Evolutionary conservation across 495 filamentous ascomycete species (phyloP), one percentile per base, ranked within the genome.

Genomic region (Monascus purpureus): DNA sequence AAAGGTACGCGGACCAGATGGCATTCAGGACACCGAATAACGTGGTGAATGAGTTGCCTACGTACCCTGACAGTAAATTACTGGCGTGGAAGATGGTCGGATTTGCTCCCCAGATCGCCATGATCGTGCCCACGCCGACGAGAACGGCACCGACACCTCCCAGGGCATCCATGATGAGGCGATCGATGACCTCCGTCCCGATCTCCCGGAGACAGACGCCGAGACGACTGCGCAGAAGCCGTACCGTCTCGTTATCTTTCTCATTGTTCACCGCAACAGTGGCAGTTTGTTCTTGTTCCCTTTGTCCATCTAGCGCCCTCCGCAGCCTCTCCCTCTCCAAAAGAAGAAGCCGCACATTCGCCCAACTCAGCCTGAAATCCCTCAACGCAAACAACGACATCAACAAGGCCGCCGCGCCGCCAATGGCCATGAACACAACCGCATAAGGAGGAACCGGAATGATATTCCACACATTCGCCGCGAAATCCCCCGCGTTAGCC

Each of bases 401-500:
- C 8, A 41, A 32, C 12, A 69, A 37, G 0, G 65, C 65, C 6
- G 62, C 18, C 1, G 57, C 58, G 0, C 63, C 67, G 1, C 67
- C 67, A 9, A 68, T 48, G 7, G 52, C 64, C 65, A 71, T 68
- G 4, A 69, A 40, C 12, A 56, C 52, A 6, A 58, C 46, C 2
- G 61, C 63, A 28, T 59, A 58, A 2, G 29, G 46, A 2, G 67
- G 64, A 2, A 66, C 51, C 0, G 65, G 67, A 19, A 54, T 50
- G 15, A 58, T 30, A 27, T 71, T 71, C 64, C 63, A 71, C 5
- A 67, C 60, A 25, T 71, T 71, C 9, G 67, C 65, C 0, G 67
- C 61, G 25, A 71, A 68, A 38, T 71, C 67, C 1, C 54, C 61
- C 0, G 61, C 64, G 30, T 71, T 71, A 25, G 61, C 63, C 11